Percentiles rank a stretch among this genome's conserved stretches.
Conservation (phyloP, 176 grass and related monocot genomes). For the Poa annua region DNA sequence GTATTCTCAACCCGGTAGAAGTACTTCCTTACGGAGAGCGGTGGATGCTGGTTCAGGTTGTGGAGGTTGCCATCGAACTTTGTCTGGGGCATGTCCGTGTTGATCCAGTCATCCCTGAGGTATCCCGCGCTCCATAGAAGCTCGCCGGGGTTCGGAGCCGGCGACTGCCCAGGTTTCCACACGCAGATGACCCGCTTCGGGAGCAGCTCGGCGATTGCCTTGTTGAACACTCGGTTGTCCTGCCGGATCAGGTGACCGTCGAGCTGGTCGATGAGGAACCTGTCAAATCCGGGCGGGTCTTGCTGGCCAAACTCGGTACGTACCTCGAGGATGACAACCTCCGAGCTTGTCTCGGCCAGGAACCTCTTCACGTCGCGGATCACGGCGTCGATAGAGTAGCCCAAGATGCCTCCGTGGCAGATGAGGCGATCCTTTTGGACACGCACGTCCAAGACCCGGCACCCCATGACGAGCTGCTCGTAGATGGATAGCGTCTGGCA, state of each 20-base stretch:
- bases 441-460: slow-evolving; percentile 76
- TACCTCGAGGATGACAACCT: slow-evolving; percentile 78
- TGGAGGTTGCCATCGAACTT: too few relatives aligned
- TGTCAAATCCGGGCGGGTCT: slow-evolving; percentile 82
- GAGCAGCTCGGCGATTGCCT: slow-evolving; percentile 66
- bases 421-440: slow-evolving; percentile 64
- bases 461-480: slow-evolving; percentile 65
- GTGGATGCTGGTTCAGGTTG: too few relatives aligned
- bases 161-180: slow-evolving; percentile 77
- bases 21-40: slow-evolving; percentile 48
- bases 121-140: slow-evolving; percentile 65
- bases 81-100: slow-evolving; percentile 79
- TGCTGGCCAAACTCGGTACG: slow-evolving; percentile 83
- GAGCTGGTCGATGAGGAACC: slow-evolving; percentile 65
- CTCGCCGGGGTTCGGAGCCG: slow-evolving; percentile 50
- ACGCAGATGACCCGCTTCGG: slow-evolving; percentile 76
- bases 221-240: slow-evolving; percentile 72
- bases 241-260: slow-evolving; percentile 67
- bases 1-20: slow-evolving; percentile 92
- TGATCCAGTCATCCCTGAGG: slow-evolving; percentile 89
- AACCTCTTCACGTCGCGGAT: slow-evolving; percentile 62
- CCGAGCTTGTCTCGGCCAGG: slow-evolving; percentile 57
- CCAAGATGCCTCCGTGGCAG: slow-evolving; percentile 68
- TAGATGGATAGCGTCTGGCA: slow-evolving; percentile 80
- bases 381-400: slow-evolving; percentile 73